Evolutionary conservation across 176 grass and related monocot genomes (phyloP), one percentile per base, ranked within the genome.

Genomic region (Oryza rufipogon): DNA sequence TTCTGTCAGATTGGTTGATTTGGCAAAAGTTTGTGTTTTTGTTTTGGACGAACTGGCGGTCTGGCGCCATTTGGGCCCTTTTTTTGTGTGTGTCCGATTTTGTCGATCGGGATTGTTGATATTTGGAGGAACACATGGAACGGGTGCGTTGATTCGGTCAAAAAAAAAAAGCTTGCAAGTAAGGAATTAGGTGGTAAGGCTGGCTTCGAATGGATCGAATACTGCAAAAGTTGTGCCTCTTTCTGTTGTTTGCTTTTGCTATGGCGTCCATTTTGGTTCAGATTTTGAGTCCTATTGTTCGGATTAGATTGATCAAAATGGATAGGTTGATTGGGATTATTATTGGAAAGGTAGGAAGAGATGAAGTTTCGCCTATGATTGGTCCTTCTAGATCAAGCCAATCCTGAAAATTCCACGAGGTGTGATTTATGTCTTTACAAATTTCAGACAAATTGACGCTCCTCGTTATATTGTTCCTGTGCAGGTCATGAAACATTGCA

Each of bases 401-500:
- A 22, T 70, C 16, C 42, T 26, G 2, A 33, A 38, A 76, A 64
- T 11, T 36, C 42, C 10, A 26, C 64, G 54, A 9, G 6, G 10
- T 28, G 10, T 0, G 2, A 20, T 70, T 80, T 87, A 38, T 66
- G 25, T 38, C 2, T 72, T 38, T 19, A 33, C 22, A 45, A 11
- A 66, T 72, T 25, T 22, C 56, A 83, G 42, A 73, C 61, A 41
- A 25, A 64, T 33, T 84, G 68, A 92, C 58, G 49, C 69, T 84
- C 26, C 60, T 42, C 14, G 3, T 76, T 81, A 52, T 88, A 17
- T 75, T 64, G 30, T 56, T 26, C 70, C 12, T 83, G 33, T 81
- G 47, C 69, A 96, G 93, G 91, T 33, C 77, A 91, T 26, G 89
- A 94, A 14, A 92, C 76, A 71, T 89, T 86, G 13, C 91, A 94